Percentiles rank a stretch among this genome's conserved stretches.
phyloP scores from a whole-genome alignment of 129 eudicot species.

The Tanacetum coccineum region DNA sequence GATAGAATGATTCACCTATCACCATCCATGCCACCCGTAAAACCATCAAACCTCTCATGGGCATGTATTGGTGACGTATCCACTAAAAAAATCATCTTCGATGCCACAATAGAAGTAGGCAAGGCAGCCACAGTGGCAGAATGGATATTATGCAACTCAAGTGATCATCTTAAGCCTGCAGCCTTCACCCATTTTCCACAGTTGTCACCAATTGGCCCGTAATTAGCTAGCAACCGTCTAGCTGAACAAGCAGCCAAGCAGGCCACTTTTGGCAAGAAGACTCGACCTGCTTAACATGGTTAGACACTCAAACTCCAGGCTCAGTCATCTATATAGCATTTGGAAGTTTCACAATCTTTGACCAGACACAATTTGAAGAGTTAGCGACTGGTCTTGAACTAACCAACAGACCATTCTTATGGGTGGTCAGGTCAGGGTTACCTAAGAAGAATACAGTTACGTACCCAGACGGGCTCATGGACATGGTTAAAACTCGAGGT shows the following conservation, averaged over 20 bases:
- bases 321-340: constrained; percentile 63
- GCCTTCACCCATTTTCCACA: constrained; percentile 24
- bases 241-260: constrained; percentile 22
- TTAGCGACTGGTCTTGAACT: constrained; percentile 52
- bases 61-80: constrained; percentile 22
- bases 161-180: constrained; percentile 21
- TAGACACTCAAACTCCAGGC: constrained; percentile 35
- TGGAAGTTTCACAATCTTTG: constrained; percentile 49
- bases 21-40: constrained; percentile 32
- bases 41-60: constrained; percentile 28
- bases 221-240: constrained; percentile 28
- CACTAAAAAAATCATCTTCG: constrained; percentile 14
- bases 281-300: constrained; percentile 55
- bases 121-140: constrained; percentile 16
- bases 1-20: constrained; percentile 27
- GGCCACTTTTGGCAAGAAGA: constrained; percentile 52
- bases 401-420: constrained; percentile 40
- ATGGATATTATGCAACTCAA: constrained; percentile 30
- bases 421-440: constrained; percentile 46
- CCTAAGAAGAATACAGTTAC: constrained; percentile 18
- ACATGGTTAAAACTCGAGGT: constrained; percentile 29
- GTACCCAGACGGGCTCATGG: constrained; percentile 29
- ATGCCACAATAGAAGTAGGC: constrained; percentile 7
- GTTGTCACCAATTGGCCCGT: constrained; percentile 45
- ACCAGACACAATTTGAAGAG: constrained; percentile 49